Base-by-base conservation (phyloP, 2,329 filamentous ascomycete species). In the Neopestalotiopsis sp. region DNA sequence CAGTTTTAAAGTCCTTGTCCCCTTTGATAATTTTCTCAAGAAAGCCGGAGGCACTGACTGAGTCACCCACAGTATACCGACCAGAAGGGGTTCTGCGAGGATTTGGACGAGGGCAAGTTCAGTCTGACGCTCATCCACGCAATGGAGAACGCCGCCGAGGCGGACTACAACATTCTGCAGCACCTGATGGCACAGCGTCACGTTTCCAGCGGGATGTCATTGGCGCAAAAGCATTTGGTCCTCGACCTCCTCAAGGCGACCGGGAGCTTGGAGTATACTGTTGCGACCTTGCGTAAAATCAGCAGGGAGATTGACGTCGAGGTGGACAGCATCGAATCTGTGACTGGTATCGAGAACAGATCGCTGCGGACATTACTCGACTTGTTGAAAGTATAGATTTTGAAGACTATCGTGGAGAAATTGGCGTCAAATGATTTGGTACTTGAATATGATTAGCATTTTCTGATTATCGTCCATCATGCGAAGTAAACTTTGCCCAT, bases 51-150 rank as follows among this genome's bases (percentile, higher is more conserved):
- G 24, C 24, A 28, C 24, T 28, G 24, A 28, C 24, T 53, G 14
- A 24, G 58, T 59, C 53, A 34, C 1, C 28, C 3, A 34, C 42
- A 78, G 76, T 83, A 83, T 65, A 74, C 78, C 1, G 70, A 71
- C 0, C 72, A 79, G 42, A 83, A 83, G 68, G 81, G 82, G 0
- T 81, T 81, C 67, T 79, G 77, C 67, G 81, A 83, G 49, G 82
- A 84, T 67, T 73, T 84, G 0, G 78, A 80, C 30, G 81, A 84
- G 70, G 81, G 82, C 0, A 84, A 85, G 71, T 78, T 79, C 64
- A 82, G 81, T 2, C 73, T 80, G 14, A 74, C 73, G 1, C 68
- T 83, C 5, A 76, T 81, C 24, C 67, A 42, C 40, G 40, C 40
- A 14, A 2, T 42, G 9, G 13, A 14, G 13, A 42, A 74, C 56